Evolutionary conservation across 1,139 yeast species (phyloP), one percentile per base, ranked within the genome.

Genomic region (Magnusiomyces ingens): DNA sequence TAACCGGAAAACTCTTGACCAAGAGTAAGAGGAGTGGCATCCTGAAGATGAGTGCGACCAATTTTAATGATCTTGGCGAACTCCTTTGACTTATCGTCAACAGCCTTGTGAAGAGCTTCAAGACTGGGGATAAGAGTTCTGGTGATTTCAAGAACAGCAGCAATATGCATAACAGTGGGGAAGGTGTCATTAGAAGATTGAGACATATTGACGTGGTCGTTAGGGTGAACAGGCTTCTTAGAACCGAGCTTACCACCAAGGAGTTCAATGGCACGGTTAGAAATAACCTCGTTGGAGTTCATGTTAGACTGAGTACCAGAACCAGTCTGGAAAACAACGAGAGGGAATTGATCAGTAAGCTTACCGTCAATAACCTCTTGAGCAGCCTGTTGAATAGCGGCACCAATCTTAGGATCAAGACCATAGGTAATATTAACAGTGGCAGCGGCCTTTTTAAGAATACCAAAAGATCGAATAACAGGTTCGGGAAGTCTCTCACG

Each of bases 91-190:
- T 93, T 93, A 59, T 72, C 78, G 55, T 80, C 79, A 61, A 94
- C 75, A 29, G 96, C 78, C 66, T 85, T 88, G 72, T 87, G 86
- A 67, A 93, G 82, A 52, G 76, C 77, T 57, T 80, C 77, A 67
- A 93, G 77, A 65, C 89, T 86, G 38, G 99, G 99, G 53, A 93
- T 64, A 70, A 94, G 78, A 52, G 77, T 75, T 64, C 79, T 68
- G 54, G 84, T 76, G 73, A 93, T 87, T 75, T 93, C 96, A 51
- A 86, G 79, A 57, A 91, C 96, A 35, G 98, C 97, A 52, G 99
- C 98, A 74, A 93, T 93, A 76, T 93, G 99, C 99, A 93, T 93
- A 56, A 93, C 99, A 38, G 99, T 91, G 62, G 99, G 99, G 73
- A 86, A 91, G 55, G 99, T 93, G 74, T 93, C 99, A 71, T 93